phyloP scores from a whole-genome alignment of 2,329 filamentous ascomycete species.

The Biscogniauxia sp. region DNA sequence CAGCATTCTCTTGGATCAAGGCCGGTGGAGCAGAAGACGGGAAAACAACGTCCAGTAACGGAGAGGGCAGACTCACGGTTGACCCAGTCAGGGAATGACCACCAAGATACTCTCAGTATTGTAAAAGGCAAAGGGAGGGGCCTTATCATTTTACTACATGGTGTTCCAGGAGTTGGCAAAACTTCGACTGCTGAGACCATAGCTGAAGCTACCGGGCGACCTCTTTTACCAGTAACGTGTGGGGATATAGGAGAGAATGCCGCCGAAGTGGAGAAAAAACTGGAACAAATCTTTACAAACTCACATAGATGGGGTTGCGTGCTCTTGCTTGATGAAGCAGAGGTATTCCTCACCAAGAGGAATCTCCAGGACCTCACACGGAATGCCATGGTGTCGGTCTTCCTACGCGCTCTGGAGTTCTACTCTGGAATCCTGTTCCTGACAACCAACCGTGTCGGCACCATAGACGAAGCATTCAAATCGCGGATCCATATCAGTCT shows the following conservation, averaged over 20 bases:
- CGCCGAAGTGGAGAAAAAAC: too few relatives aligned
- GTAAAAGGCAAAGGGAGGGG: neutral
- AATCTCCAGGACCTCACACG: neutral
- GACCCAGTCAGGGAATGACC: too few relatives aligned
- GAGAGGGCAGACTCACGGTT: too few relatives aligned
- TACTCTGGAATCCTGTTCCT: slow-evolving; percentile 23
- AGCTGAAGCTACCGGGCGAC: neutral
- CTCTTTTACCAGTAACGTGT: too few relatives aligned
- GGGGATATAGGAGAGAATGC: too few relatives aligned
- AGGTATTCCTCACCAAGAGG: neutral
- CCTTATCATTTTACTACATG: neutral
- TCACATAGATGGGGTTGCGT: too few relatives aligned
- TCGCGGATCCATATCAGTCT: slow-evolving; percentile 25
- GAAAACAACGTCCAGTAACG: too few relatives aligned
- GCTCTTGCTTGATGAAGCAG: neutral
- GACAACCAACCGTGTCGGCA: slow-evolving; percentile 22
- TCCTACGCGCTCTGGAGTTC: slow-evolving; percentile 23
- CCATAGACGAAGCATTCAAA: slow-evolving; percentile 25
- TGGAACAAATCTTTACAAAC: too few relatives aligned
- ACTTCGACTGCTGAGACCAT: neutral
- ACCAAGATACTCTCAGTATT: too few relatives aligned
- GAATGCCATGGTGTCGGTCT: slow-evolving; percentile 9
- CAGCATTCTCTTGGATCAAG: too few relatives aligned
- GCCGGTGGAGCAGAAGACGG: too few relatives aligned
- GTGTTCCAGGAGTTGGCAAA: neutral